Conservation (phyloP, 73 alveolate species). For the Paramecium primaurelia region DNA sequence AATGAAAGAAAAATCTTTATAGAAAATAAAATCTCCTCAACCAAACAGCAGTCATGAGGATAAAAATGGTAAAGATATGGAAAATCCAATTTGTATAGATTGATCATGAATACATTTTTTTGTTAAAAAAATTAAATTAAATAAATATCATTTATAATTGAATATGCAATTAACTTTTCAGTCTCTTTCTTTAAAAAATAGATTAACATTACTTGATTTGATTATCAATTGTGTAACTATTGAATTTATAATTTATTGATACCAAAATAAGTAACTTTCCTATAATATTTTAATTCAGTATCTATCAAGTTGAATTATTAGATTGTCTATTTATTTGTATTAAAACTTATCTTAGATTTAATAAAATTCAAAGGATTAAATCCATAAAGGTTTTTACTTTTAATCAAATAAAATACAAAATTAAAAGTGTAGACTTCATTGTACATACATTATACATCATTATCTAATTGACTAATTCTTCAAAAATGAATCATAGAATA, state of each 20-base stretch:
- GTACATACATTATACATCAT: background rate
- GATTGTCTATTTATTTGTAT: background rate
- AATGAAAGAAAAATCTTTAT: background rate
- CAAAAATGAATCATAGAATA: background rate
- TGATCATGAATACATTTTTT: background rate
- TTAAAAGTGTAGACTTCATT: background rate
- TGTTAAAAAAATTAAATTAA: background rate
- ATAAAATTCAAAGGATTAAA: background rate
- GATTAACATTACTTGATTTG: background rate
- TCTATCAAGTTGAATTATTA: background rate
- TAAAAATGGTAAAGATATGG: background rate
- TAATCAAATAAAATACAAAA: background rate
- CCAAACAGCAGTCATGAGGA: background rate
- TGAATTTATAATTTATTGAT: background rate
- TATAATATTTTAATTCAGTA: background rate
- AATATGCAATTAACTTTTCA: background rate
- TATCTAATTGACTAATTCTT: background rate
- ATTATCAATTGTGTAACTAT: background rate
- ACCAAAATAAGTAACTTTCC: background rate
- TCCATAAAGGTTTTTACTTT: background rate
- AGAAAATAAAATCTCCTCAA: background rate
- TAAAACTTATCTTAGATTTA: background rate
- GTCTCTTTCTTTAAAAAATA: background rate
- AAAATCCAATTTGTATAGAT: slow-evolving; percentile 29
- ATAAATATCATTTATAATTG: background rate